Evolutionary conservation across 176 grass and related monocot species (phyloP), one percentile per base, ranked within the genome.

Genomic region (Canna indica): DNA sequence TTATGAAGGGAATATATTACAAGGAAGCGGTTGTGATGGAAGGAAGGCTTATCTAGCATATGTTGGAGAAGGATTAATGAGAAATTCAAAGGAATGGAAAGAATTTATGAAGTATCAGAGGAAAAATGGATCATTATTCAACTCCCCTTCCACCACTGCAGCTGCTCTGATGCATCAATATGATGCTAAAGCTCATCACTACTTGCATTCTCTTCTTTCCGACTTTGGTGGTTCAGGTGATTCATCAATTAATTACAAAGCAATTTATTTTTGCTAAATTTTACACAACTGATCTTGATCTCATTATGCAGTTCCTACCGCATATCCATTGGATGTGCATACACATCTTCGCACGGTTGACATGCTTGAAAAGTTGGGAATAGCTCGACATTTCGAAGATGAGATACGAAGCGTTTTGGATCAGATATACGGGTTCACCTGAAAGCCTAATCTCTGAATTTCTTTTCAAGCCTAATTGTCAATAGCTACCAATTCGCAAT

Each of bases 91-190:
- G 22, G 83, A 91, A 4, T 86, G 78, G 81, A 73, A 81, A 71
- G 79, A 88, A 71, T 29, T 76, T 70, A 79, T 83, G 76, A 89
- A 74, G 65, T 91, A 82, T 69, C 88, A 88, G 57, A 83, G 76
- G 71, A 80, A 83, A 54, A 91, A 96, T 69, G 88, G 88, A 24
- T 91, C 92, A 2, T 25, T 96, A 25, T 85, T 96, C 61, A 85
- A 83, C 64, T 88, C 76, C 65, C 88, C 85, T 78, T 86, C 85
- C 20, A 64, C 85, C 56, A 89, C 92, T 27, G 83, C 88, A 72
- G 76, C 30, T 68, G 46, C 80, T 30, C 50, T 91, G 77, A 45
- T 75, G 32, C 71, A 88, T 29, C 22, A 35, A n/a, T 68, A 84
- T 75, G 74, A 84, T 71, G 47, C 69, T 67, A 82, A 81, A 77